phyloP scores from a whole-genome alignment of 768 basidiomycete genomes.

The Cystoderma amianthinum region DNA sequence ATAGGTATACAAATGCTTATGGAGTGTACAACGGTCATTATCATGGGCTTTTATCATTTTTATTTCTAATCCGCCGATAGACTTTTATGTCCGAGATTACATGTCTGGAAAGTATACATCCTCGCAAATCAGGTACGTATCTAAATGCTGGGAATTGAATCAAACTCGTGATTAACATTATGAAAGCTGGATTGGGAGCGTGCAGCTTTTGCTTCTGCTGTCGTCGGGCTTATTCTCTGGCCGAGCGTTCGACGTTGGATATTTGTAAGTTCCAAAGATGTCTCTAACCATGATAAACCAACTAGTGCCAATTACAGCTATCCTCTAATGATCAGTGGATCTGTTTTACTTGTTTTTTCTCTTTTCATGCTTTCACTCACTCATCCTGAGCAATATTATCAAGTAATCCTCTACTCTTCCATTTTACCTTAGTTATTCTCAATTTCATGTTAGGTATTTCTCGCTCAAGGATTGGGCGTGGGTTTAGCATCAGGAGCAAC shows the following conservation, averaged over 20 bases:
- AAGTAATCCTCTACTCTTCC: slow-evolving; percentile 12
- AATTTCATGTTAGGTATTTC: slow-evolving; percentile 30
- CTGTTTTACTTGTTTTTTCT: slow-evolving; percentile 7
- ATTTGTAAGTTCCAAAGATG: slow-evolving; percentile 28
- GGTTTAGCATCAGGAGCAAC: slow-evolving; percentile 42
- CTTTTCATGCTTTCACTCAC: slow-evolving; percentile 26
- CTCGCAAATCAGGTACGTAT: slow-evolving; percentile 27
- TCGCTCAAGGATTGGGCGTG: slow-evolving; percentile 41
- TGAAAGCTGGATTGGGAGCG: slow-evolving; percentile 42
- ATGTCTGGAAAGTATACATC: slow-evolving; percentile 21
- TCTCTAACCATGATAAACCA: background rate
- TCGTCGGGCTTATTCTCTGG: slow-evolving; percentile 39
- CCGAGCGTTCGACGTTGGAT: slow-evolving; percentile 42
- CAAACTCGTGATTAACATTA: background rate
- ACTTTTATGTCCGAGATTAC: slow-evolving; percentile 33
- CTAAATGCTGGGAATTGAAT: background rate
- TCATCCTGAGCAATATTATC: slow-evolving; percentile 25
- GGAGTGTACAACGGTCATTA: slow-evolving; percentile 25
- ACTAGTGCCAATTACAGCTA: slow-evolving; percentile 7
- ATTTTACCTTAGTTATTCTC: background rate
- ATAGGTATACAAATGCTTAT: slow-evolving; percentile 27
- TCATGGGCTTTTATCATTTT: slow-evolving; percentile 5
- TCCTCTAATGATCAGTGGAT: slow-evolving; percentile 12
- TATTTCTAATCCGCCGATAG: slow-evolving; percentile 14
- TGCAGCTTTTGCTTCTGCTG: slow-evolving; percentile 44